Conservation (phyloP, 306 rosid species). For the Phaseolus lunatus region DNA sequence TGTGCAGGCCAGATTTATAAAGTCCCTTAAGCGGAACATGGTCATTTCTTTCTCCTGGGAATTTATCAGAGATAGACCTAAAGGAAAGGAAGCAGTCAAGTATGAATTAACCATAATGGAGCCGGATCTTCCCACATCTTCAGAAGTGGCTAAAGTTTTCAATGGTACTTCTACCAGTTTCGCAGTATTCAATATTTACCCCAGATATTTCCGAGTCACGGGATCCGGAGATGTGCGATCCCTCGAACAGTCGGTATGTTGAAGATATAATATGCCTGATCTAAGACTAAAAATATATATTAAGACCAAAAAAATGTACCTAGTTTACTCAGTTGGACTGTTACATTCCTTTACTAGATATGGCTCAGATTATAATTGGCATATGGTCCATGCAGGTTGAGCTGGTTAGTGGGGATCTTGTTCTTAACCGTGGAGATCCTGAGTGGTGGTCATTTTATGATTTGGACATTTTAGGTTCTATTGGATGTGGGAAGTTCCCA, state of each 20-base stretch:
- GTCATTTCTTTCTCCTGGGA: slow-evolving; percentile 75
- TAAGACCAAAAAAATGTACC: background rate
- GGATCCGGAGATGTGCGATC: slow-evolving; percentile 86
- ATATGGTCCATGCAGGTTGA: slow-evolving; percentile 57
- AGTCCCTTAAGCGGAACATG: slow-evolving; percentile 71
- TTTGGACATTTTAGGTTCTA: slow-evolving; percentile 54
- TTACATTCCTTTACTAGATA: slow-evolving; percentile 33
- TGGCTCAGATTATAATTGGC: slow-evolving; percentile 15
- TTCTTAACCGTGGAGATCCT: slow-evolving; percentile 63
- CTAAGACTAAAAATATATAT: slow-evolving; percentile 19
- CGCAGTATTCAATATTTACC: slow-evolving; percentile 67
- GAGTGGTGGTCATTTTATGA: slow-evolving; percentile 93
- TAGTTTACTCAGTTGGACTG: slow-evolving; percentile 24
- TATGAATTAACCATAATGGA: slow-evolving; percentile 53
- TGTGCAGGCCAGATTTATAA: slow-evolving; percentile 70
- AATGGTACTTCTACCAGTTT: slow-evolving; percentile 78
- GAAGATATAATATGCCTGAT: slow-evolving; percentile 8
- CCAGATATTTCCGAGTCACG: slow-evolving; percentile 77
- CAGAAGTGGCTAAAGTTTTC: slow-evolving; percentile 67
- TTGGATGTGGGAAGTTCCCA: slow-evolving; percentile 71
- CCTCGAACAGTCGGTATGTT: slow-evolving; percentile 63
- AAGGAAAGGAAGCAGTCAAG: slow-evolving; percentile 81
- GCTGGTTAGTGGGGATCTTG: slow-evolving; percentile 72
- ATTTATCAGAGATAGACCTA: slow-evolving; percentile 81
- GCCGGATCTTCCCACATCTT: slow-evolving; percentile 73